Evolutionary conservation across 768 basidiomycete genomes (phyloP), one percentile per base, ranked within the genome.

Genomic region (Phylloporus arenicola): DNA sequence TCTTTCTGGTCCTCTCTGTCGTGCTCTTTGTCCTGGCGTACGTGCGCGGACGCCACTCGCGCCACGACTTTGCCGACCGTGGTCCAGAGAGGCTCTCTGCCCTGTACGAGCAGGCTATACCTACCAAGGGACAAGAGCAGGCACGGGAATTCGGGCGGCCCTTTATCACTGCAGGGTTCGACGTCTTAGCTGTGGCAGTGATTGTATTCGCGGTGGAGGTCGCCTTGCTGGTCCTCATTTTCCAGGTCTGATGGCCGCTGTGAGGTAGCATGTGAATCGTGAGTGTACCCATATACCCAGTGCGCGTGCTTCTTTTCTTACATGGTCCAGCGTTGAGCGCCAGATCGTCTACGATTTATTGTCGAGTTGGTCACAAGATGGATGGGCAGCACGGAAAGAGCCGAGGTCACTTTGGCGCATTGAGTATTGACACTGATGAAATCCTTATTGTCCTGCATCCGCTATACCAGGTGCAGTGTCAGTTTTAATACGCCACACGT

Each of bases 151-250:
- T 83, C 59, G 91, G 90, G 0, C 74, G 86, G 12, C 86, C 87
- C 1, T 92, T 92, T 61, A 64, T 83, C 16, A 89, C 89, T 0
- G 85, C 88, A 6, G 91, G 91, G n/a, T 79, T 84, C 75, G 79
- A 84, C 47, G 79, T 88, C 20, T 12, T 63, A 1, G 70, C 75
- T 12, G 78, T 91, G 7, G 74, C 82, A 0, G 58, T 71, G 13
- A 70, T 87, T 2, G 86, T 90, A 0, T 76, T 78, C 1, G 70
- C 70, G 0, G 77, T 86, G 16, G 87, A 91, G 59, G 65, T 90
- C 38, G 79, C 73, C 0, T 69, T 92, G 38, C 68, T 92, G 8
- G 76, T 79, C 1, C 72, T 92, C 40, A 72, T 92, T 30, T 56
- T 88, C 46, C 65, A 45, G 48, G 10, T 64, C 43, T 61, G 42